Evolutionary conservation across 306 rosid species (phyloP), one percentile per base, ranked within the genome.

Genomic region (Inga oerstediana): DNA sequence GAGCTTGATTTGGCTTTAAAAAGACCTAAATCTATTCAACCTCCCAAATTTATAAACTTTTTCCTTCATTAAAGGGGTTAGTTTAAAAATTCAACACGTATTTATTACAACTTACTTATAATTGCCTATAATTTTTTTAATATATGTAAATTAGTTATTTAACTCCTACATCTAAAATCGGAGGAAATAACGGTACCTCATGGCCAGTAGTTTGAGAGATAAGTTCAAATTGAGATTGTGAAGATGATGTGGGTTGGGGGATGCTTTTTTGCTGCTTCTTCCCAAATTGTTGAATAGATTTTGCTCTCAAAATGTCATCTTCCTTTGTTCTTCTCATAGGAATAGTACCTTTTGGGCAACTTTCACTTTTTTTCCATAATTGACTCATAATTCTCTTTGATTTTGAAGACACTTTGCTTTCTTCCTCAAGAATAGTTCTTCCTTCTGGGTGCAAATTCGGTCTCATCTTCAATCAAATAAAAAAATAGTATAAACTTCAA

Each of bases 261-360:
- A 80, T 9, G 77, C 82, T 82, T 20, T 9, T 62, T 19, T 68
- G 82, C 56, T 30, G 7, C 71, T 65, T 65, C 71, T 65, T 65
- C 0, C 71, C 71, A 65, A 65, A 65, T 65, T 65, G 43, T 15
- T 65, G 43, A 5, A 65, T 14, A 15, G 71, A 30, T 3, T 34
- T 65, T 32, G 43, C 71, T 30, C 71, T 65, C 43, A 65, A 32
- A 6, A 65, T 2, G 11, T 32, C 43, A 7, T 65, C 71, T 32
- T 65, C 43, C 32, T 30, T 65, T 14, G n/a, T 65, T 30, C 71
- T 65, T 65, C 71, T 65, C 3, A 65, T 84, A 0, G 93, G 93
- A 80, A 90, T 88, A 3, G 91, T 88, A 45, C 87, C 91, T 61
- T 90, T 84, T 2, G 89, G 73, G 49, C 93, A 90, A 69, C 81